Percentiles rank a stretch among this genome's conserved stretches.
phyloP scores from a whole-genome alignment of 164 flowering plant species.

The Piper betle region DNA sequence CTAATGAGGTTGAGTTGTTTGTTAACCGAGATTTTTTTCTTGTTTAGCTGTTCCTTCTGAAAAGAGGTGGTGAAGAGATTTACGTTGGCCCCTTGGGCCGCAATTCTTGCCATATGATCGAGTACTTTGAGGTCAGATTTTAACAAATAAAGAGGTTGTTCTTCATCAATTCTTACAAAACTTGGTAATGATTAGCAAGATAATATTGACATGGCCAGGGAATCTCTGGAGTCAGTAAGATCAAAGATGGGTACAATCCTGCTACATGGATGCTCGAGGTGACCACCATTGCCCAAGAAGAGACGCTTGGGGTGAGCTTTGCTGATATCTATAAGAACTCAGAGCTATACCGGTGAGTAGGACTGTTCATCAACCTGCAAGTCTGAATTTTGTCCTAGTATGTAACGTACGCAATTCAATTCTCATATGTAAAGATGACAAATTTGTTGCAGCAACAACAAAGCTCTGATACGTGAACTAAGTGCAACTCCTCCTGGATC shows the following conservation, averaged over 20 bases:
- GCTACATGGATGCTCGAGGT: slow-evolving; percentile 35
- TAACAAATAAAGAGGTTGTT: background rate
- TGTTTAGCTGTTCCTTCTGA: slow-evolving; percentile 36
- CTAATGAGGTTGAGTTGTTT: slow-evolving; percentile 29
- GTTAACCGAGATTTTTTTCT: background rate
- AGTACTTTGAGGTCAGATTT: slow-evolving; percentile 46
- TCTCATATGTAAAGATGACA: background rate
- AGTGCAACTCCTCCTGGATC: slow-evolving; percentile 27
- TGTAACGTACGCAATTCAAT: too few species aligned
- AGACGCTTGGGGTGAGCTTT: slow-evolving; percentile 18
- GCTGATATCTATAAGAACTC: slow-evolving; percentile 18
- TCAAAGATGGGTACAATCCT: slow-evolving; percentile 22
- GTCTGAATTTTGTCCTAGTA: background rate
- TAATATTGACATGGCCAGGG: slow-evolving; percentile 13
- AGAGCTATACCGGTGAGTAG: slow-evolving; percentile 12
- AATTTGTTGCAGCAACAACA: slow-evolving; percentile 22
- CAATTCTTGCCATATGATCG: slow-evolving; percentile 31
- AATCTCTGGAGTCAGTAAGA: slow-evolving; percentile 17
- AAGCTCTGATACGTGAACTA: slow-evolving; percentile 19
- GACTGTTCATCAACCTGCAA: background rate
- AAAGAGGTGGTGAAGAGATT: slow-evolving; percentile 51
- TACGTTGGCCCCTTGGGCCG: slow-evolving; percentile 45
- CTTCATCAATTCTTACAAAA: background rate
- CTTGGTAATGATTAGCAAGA: background rate
- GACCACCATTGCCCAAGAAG: slow-evolving; percentile 21